phyloP scores from a whole-genome alignment of 768 basidiomycete genomes.

The Pleurotus sapidus region DNA sequence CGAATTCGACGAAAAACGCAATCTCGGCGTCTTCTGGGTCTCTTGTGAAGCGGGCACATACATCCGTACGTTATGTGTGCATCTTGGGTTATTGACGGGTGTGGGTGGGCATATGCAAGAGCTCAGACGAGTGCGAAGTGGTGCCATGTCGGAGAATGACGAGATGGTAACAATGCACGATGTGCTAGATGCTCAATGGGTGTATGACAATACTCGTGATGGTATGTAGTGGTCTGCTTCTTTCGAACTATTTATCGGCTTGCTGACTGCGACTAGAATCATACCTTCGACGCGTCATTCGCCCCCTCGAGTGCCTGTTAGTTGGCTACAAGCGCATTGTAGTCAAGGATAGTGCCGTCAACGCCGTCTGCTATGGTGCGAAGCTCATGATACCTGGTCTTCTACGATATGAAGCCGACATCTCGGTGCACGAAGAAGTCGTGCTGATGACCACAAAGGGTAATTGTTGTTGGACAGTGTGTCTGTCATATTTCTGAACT shows the following conservation, averaged over 20 bases:
- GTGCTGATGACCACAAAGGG: slow-evolving; percentile 99
- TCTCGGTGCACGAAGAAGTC: slow-evolving; percentile 91
- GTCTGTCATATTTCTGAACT: neutral
- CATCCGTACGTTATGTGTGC: slow-evolving; percentile 95
- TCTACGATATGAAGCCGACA: slow-evolving; percentile 93
- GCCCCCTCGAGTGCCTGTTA: slow-evolving; percentile 91
- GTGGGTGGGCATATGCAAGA: slow-evolving; percentile 99
- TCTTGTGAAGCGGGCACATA: slow-evolving; percentile 98
- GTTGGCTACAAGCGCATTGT: slow-evolving; percentile 98
- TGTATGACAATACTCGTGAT: slow-evolving; percentile 96
- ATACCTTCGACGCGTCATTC: slow-evolving; percentile 92
- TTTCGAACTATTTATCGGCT: neutral
- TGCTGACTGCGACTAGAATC: slow-evolving; percentile 58
- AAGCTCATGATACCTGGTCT: slow-evolving; percentile 99
- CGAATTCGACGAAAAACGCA: slow-evolving; percentile 97
- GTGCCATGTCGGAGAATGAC: slow-evolving; percentile 96
- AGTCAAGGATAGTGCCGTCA: slow-evolving; percentile 98
- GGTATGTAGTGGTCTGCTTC: slow-evolving; percentile 45
- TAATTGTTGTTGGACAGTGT: slow-evolving; percentile 17
- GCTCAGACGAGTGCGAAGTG: slow-evolving; percentile 88
- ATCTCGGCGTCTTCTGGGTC: slow-evolving; percentile 97
- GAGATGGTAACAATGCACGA: slow-evolving; percentile 99
- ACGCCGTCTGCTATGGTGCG: slow-evolving; percentile 98
- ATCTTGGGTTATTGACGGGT: slow-evolving; percentile 89
- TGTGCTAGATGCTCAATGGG: slow-evolving; percentile 97